These are phyloP conservation scores for Yamadazyma atlantica DNA, from an alignment of 1,139 yeast genomes.

Conservation along the genomic window DNA sequence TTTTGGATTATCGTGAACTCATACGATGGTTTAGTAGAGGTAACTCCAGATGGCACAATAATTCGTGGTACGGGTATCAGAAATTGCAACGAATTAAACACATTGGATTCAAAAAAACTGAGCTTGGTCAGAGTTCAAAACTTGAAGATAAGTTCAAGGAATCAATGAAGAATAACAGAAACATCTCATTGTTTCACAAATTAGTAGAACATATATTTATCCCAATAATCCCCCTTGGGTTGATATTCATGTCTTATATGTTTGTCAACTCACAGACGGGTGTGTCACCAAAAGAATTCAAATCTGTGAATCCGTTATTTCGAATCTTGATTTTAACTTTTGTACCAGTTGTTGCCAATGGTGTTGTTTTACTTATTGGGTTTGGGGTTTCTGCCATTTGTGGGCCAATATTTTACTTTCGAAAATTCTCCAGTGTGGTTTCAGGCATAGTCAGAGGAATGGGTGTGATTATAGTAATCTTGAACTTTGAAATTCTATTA, in stretches of 20 bases:
- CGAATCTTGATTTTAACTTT: conserved; percentile 39
- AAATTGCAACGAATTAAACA: conserved; percentile 55
- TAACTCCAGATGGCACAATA: conserved; percentile 45
- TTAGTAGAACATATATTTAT: conserved; percentile 52
- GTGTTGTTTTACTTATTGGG: conserved; percentile 37
- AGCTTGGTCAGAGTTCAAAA: neutral
- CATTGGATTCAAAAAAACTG: conserved; percentile 60
- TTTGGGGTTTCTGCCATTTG: conserved; percentile 48
- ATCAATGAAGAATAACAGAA: conserved; percentile 38
- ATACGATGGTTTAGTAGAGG: conserved; percentile 72
- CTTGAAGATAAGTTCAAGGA: conserved; percentile 7
- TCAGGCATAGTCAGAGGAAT: conserved; percentile 53
- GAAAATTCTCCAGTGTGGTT: conserved; percentile 31
- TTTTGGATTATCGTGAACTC: conserved; percentile 67
- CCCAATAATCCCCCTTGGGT: conserved; percentile 44
- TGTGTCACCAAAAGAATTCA: conserved; percentile 37
- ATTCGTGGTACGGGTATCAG: conserved; percentile 63
- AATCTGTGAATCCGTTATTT: conserved; percentile 12
- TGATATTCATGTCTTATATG: conserved; percentile 57
- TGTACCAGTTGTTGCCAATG: conserved; percentile 54
- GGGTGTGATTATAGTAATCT: conserved; percentile 24
- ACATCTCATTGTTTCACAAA: conserved; percentile 32
- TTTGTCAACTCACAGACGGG: conserved; percentile 75
- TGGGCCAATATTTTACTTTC: conserved; percentile 40
- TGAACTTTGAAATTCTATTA: conserved; percentile 61